Percentiles rank a stretch among this genome's conserved stretches.
Conservation (phyloP, 176 grass and related monocot species). For the Musa acuminata region DNA sequence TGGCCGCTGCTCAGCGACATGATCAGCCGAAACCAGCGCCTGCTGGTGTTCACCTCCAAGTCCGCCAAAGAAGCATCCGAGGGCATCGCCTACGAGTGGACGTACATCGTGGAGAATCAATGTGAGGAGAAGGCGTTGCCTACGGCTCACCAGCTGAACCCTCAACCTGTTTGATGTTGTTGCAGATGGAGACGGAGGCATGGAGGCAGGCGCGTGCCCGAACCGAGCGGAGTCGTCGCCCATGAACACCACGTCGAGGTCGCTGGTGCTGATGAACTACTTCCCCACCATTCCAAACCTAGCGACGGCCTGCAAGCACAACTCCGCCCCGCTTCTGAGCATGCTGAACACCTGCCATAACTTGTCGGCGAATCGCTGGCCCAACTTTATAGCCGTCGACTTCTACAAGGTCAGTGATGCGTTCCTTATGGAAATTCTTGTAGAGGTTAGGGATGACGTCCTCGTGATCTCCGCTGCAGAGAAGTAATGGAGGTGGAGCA, state of each 20-base stretch:
- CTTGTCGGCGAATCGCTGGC: conserved; percentile 39
- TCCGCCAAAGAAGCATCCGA: no score
- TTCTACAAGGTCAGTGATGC: conserved; percentile 59
- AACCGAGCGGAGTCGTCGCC: conserved; percentile 60
- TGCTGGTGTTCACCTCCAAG: no score
- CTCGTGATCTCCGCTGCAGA: conserved; percentile 29
- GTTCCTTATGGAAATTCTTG: not conserved
- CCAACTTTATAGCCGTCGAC: conserved; percentile 87
- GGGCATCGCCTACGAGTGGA: no score
- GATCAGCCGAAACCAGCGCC: no score
- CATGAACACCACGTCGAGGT: conserved; percentile 81
- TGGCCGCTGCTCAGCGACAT: no score
- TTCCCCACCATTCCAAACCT: conserved; percentile 50
- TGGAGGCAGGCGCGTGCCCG: conserved; percentile 49
- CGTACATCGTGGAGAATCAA: conserved; percentile 83
- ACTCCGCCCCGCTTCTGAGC: conserved; percentile 54
- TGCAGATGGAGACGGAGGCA: conserved; percentile 70
- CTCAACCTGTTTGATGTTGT: not conserved
- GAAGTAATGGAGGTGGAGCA: conserved; percentile 59
- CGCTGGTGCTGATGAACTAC: conserved; percentile 89
- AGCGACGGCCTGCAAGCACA: conserved; percentile 67
- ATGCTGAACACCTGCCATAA: conserved; percentile 53
- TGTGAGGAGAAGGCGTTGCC: conserved; percentile 22
- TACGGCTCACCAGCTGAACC: not conserved
- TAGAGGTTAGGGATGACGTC: not conserved